phyloP scores from a whole-genome alignment of 2,329 filamentous ascomycete genomes.

The Trichoderma gracile region DNA sequence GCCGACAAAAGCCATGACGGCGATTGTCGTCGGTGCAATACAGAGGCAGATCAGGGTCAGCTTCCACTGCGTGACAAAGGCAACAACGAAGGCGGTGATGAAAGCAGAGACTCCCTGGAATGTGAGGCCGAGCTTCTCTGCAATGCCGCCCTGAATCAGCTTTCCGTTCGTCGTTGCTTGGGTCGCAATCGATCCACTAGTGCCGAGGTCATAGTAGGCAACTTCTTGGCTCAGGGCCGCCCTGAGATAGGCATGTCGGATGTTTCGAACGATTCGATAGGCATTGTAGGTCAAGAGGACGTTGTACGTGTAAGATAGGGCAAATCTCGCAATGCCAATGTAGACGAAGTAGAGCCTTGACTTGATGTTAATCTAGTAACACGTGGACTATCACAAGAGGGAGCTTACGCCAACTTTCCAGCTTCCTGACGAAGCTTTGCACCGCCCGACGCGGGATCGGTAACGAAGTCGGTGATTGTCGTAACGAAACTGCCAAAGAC shows the following conservation, averaged over 20 bases:
- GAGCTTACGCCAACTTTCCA: constrained; percentile 37
- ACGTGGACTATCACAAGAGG: no score
- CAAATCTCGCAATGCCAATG: constrained; percentile 56
- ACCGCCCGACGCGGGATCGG: constrained; percentile 30
- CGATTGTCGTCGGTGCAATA: constrained; percentile 33
- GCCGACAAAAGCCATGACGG: constrained; percentile 37
- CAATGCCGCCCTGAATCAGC: constrained; percentile 44
- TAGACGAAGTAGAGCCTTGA: constrained; percentile 58
- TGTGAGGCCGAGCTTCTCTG: constrained; percentile 44
- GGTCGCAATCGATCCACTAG: constrained; percentile 45
- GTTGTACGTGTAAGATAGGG: constrained; percentile 50
- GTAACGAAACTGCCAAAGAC: constrained; percentile 44
- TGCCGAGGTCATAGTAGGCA: constrained; percentile 49
- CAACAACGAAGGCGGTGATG: constrained; percentile 42
- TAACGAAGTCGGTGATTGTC: constrained; percentile 38
- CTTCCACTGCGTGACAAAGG: constrained; percentile 47
- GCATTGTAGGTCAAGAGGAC: constrained; percentile 51
- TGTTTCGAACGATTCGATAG: constrained; percentile 51
- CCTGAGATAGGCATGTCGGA: constrained; percentile 52
- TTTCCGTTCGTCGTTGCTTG: constrained; percentile 49
- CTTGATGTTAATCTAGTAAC: constrained; percentile 44
- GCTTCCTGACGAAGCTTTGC: constrained; percentile 37
- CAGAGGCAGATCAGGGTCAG: constrained; percentile 44
- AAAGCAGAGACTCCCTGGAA: constrained; percentile 44
- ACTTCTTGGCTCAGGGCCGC: constrained; percentile 53